Base-by-base conservation (phyloP, 2,329 filamentous ascomycete species). In the Pseudocercospora crystallina region DNA sequence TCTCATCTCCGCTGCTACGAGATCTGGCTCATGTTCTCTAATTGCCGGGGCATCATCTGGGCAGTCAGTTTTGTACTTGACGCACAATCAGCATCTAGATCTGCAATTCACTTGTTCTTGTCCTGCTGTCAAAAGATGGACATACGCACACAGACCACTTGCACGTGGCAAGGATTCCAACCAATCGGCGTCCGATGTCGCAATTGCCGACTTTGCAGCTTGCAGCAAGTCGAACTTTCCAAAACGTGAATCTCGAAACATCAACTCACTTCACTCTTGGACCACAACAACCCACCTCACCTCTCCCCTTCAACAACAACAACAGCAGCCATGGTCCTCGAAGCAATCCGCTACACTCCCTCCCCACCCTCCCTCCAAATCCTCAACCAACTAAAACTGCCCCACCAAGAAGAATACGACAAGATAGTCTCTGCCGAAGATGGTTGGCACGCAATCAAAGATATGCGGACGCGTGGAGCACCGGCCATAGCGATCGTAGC, bases 401-500 rank as follows among this genome's bases (percentile, higher is more conserved):
- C 89, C 11, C 88, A 94, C 65, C 83, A 87, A 61, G 85, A 89
- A 65, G 82, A 88, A 69, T 94, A 91, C 69, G 87, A 92, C 63
- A 69, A 80, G 57, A 81, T 92, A 46, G 79, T 79, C 29, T 87
- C 81, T 9, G 81, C 84, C 56, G 80, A 85, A 61, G 86, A 90
- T 71, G 89, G 87, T 33, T 94, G 89, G 73, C 85, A 90, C 68
- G 88, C 86, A 63, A 94, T 94, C 73, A 84, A 83, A 62, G 80
- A 86, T 12, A 94, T 94, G 89, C 83, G 89, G 63, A 89, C 76
- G 47, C 77, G 83, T 45, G 87, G 89, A 35, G 94, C 94, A 5
- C 94, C 94, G 0, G 94, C 94, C 39, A 99, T 99, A 69, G 94
- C 94, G 38, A 97, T 99, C 58, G 94, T 99, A n/a, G 94, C 94